Base-by-base conservation (phyloP, 202 grass and related monocot species). In the Saccharum hybrid region DNA sequence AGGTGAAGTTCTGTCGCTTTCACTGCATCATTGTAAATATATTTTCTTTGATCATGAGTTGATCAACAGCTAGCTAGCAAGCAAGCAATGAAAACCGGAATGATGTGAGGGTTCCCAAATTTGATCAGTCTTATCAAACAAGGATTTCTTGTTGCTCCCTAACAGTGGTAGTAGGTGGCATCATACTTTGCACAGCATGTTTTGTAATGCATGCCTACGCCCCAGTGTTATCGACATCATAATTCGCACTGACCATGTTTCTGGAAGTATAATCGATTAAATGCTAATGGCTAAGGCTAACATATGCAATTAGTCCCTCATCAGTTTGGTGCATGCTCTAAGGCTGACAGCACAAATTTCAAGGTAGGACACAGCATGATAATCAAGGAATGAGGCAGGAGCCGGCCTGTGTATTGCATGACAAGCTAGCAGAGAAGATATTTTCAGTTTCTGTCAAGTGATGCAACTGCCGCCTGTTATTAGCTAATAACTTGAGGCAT, bases 81-180 rank as follows among this genome's bases (percentile, higher is more conserved):
- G 76, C 43, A 81, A 90, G 84, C 84, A 84, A 87, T 90, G 81
- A 81, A 81, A 87, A 80, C 71, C 21, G 71, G 13, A 76, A 90
- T 90, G 81, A 87, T 87, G 88, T 76, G 37, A 75, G 80, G 81
- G 81, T 56, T 84, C 81, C 88, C 64, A 75, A 83, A 66, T 87
- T 87, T 71, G 56, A 81, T 87, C 71, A 81, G 52, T 87, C 84
- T 90, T 87, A 84, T 69, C 75, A 66, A 57, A 51, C 28, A 66
- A 66, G 84, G 81, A 81, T 90, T 84, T 87, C 76, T 28, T 67
- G 76, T 80, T 84, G 85, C 80, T 0, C 71, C 74, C 81, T 84
- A 84, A 87, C 37, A 81, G 43, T 76, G 76, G 76, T 90, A 90
- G 81, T 90, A 90, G 84, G 88, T 87, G 80, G 88, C 76, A 90